Evolutionary conservation across 495 filamentous ascomycete species (phyloP).

Genomic region (Cudoniella acicularis): DNA sequence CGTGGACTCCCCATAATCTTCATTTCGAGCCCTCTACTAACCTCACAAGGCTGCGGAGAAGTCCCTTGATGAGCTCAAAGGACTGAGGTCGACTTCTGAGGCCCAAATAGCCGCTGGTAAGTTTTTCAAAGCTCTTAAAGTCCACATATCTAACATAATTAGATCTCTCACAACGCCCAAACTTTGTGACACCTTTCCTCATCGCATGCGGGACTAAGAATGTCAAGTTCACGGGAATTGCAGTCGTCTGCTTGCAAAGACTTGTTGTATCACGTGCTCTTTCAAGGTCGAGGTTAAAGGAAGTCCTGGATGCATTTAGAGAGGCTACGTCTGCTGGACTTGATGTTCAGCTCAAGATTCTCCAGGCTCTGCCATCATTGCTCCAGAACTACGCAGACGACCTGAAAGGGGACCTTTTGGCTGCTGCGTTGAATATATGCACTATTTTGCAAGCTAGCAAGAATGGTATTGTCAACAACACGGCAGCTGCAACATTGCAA

Average conservation of each 20-base stretch:
- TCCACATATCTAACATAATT: slow-evolving; percentile 5
- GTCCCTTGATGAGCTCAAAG: slow-evolving; percentile 85
- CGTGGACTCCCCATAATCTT: not conserved
- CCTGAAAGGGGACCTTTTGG: slow-evolving; percentile 74
- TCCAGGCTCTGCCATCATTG: slow-evolving; percentile 88
- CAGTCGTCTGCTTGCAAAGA: slow-evolving; percentile 81
- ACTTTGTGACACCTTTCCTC: slow-evolving; percentile 88
- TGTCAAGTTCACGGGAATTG: slow-evolving; percentile 81
- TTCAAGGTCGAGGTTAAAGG: slow-evolving; percentile 67
- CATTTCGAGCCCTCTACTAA: slow-evolving; percentile 4
- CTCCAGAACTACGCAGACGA: slow-evolving; percentile 86
- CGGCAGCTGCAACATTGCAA: slow-evolving; percentile 89
- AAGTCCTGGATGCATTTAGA: slow-evolving; percentile 80
- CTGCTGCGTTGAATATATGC: slow-evolving; percentile 81
- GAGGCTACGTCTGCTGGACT: slow-evolving; percentile 72
- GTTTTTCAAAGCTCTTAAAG: slow-evolving; percentile 18
- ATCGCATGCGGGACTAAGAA: slow-evolving; percentile 87
- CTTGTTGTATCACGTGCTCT: slow-evolving; percentile 77
- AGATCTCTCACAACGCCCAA: slow-evolving; percentile 80
- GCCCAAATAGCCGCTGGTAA: slow-evolving; percentile 80
- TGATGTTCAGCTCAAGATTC: slow-evolving; percentile 92
- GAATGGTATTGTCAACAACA: slow-evolving; percentile 87
- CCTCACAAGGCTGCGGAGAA: slow-evolving; percentile 81
- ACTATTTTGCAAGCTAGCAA: slow-evolving; percentile 86
- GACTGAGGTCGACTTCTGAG: slow-evolving; percentile 70